These are phyloP conservation scores for Phytopythium vexans DNA, from an alignment of 352 stramenopile species.

Conservation along the genomic window DNA sequence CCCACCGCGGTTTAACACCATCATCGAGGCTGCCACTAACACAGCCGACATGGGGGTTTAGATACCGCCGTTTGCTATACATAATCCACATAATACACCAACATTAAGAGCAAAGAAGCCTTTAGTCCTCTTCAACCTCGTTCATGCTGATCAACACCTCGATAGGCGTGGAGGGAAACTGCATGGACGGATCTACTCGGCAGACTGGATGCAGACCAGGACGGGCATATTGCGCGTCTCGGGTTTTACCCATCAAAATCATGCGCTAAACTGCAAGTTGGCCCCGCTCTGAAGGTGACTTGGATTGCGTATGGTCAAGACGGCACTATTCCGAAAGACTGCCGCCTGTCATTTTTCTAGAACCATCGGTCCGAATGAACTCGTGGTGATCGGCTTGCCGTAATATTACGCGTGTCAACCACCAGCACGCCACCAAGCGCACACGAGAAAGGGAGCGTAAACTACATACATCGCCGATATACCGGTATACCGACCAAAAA, in stretches of 20 bases:
- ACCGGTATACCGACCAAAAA: not conserved
- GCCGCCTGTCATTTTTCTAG: conserved; percentile 3
- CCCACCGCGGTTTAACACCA: no score
- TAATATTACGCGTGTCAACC: conserved; percentile 5
- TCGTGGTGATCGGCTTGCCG: not conserved
- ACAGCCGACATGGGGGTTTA: no score
- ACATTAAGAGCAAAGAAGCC: no score
- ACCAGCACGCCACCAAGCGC: not conserved
- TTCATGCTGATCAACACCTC: no score
- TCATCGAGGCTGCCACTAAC: no score
- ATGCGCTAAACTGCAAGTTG: not conserved
- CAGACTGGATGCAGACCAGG: no score
- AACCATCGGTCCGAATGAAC: conserved; percentile 5
- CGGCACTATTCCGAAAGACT: not conserved
- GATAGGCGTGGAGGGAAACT: no score
- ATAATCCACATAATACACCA: no score
- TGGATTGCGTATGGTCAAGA: not conserved
- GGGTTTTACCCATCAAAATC: conserved; percentile 1
- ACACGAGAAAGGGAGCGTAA: not conserved
- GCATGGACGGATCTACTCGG: no score
- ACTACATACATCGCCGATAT: not conserved
- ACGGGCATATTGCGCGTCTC: no score
- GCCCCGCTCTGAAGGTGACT: not conserved
- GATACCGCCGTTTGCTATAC: no score
- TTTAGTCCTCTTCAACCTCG: no score